Base-by-base conservation (phyloP, 305 asterid species). In the Solanum hybrid region DNA sequence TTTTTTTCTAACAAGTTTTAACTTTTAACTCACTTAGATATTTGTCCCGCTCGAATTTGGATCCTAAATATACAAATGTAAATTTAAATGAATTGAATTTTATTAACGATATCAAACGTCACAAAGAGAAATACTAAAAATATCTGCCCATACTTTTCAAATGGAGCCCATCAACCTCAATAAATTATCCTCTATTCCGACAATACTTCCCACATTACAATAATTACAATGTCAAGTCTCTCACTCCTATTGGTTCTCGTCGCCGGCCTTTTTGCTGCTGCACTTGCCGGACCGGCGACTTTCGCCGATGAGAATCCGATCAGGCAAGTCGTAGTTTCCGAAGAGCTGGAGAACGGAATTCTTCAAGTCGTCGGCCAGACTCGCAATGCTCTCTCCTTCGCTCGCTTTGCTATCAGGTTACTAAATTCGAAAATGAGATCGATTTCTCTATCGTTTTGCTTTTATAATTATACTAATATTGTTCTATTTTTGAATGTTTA, bases 331-430 rank as follows among this genome's bases (percentile, higher is more conserved):
- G 97, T 95, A 94, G 94, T n/a, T 72, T 95, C 14, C 95, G 71
- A 91, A 85, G 95, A 96, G 60, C 93, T 96, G 71, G 95, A 96
- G 93, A 80, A 91, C 31, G 91, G 95, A 14, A 91, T 96, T 77
- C 88, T 92, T 85, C 91, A 90, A 82, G 91, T 93, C 85, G 89
- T 95, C 71, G 99, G 99, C 37, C 88, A 93, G 92, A 92, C 97
- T 89, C 94, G 92, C 2, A 97, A 91, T 87, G 99, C 98, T 76
- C 91, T 93, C 79, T 90, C 97, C 92, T 97, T 97, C 88, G 97
- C 95, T 71, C 98, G 98, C 78, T 97, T 96, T 88, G 98, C 97
- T 90, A 95, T 91, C 88, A 94, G 96, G 99, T 96, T 7, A 27
- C 34, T 89, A 64, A 76, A 8, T 16, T 27, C 29, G 2, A 3